Evolutionary conservation across 371 early-diverging fungal species (phyloP).

Genomic region (Mortierella sp.): DNA sequence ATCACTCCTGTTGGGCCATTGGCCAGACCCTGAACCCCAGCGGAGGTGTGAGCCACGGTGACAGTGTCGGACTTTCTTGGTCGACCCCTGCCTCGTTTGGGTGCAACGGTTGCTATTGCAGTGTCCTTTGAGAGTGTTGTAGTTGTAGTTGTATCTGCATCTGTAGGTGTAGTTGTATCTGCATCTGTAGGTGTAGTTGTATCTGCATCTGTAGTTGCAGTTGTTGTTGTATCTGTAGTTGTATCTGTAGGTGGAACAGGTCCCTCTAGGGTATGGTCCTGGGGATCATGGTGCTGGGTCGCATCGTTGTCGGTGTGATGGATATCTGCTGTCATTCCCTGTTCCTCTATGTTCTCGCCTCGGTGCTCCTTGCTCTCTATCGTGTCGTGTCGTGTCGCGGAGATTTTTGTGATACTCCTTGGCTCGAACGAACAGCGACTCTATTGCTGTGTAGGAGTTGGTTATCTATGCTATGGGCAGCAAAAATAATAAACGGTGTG

Average conservation of each 20-base stretch:
- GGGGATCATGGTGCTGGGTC: neutral
- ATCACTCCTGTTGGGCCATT: neutral
- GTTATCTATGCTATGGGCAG: neutral
- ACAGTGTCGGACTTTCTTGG: slow-evolving; percentile 15
- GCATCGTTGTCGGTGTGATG: neutral
- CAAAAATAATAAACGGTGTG: neutral
- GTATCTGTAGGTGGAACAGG: neutral
- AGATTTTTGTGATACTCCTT: no score
- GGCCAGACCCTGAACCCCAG: neutral
- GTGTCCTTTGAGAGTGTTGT: no score
- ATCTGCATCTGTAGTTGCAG: neutral
- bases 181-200: neutral
- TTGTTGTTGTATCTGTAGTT: neutral
- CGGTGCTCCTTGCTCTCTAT: neutral
- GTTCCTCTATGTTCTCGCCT: neutral
- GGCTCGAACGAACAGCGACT: neutral
- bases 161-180: neutral
- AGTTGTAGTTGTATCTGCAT: neutral
- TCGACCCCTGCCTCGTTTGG: slow-evolving; percentile 31
- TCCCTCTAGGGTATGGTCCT: neutral
- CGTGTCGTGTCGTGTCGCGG: neutral
- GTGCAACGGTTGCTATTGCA: no score
- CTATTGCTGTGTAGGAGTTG: neutral
- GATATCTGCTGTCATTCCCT: neutral
- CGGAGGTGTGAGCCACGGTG: neutral